A percentile compares a stretch with the other conserved stretches of the same genome.
These are phyloP conservation scores for Verticillium nonalfalfae DNA, from an alignment of 2,329 filamentous ascomycete species.

Conservation along the genomic window DNA sequence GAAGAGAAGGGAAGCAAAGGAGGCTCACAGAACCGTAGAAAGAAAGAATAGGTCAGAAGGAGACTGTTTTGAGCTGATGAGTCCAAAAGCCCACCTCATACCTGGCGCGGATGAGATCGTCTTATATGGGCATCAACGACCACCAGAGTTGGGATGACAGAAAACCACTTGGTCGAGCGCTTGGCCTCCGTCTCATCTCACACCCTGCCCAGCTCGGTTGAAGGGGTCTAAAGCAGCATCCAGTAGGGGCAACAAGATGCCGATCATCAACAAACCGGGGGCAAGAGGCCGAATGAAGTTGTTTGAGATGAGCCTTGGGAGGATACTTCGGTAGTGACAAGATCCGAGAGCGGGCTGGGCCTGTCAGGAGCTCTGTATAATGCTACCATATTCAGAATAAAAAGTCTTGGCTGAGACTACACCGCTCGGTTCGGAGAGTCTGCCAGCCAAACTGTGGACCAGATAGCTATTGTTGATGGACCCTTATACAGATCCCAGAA, in stretches of 20 bases:
- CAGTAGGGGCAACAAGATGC: neutral
- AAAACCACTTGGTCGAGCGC: neutral
- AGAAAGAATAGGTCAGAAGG: slow-evolving; percentile 7
- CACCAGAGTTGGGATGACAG: neutral
- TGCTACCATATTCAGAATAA: neutral
- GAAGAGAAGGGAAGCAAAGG: slow-evolving; percentile 6
- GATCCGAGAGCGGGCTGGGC: neutral
- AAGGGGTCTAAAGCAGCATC: neutral
- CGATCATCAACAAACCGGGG: neutral
- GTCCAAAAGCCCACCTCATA: neutral
- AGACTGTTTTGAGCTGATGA: slow-evolving; percentile 5
- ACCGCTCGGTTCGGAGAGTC: neutral
- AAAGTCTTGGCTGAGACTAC: neutral
- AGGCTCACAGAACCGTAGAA: slow-evolving; percentile 15
- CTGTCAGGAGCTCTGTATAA: neutral
- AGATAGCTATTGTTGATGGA: no score
- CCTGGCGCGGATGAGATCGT: neutral
- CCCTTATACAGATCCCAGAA: no score
- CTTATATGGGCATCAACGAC: neutral
- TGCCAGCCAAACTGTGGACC: neutral
- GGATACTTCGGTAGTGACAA: neutral
- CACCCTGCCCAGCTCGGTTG: neutral
- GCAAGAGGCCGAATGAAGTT: neutral
- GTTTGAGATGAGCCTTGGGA: neutral
- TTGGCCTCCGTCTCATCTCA: neutral